A percentile compares a stretch with the other conserved stretches of the same genome.
Evolutionary conservation across 2,329 filamentous ascomycete genomes (phyloP).

Genomic region (Neurospora sp.): DNA sequence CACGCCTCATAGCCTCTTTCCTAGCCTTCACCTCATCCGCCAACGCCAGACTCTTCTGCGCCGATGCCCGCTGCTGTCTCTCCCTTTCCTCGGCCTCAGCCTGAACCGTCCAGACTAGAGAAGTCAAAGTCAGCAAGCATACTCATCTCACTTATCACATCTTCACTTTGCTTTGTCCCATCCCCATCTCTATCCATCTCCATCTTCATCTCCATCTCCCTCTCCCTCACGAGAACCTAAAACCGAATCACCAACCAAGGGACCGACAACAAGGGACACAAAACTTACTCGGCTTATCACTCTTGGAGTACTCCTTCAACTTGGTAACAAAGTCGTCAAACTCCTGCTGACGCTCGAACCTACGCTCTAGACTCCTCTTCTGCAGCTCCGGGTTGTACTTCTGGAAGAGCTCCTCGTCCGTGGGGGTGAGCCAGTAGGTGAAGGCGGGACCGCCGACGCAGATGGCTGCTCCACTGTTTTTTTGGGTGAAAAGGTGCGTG

Average conservation of each 20-base stretch:
- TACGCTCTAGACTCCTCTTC: constrained; percentile 71
- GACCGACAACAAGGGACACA: neutral
- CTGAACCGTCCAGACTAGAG: constrained; percentile 40
- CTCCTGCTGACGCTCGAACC: constrained; percentile 67
- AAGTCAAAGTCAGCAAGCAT: neutral
- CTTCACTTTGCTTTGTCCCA: neutral
- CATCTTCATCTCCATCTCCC: neutral
- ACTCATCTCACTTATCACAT: neutral
- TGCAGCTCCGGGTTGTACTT: constrained; percentile 93
- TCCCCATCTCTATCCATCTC: neutral
- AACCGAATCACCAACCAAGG: neutral
- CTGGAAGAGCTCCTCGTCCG: constrained; percentile 86
- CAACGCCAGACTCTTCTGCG: constrained; percentile 25
- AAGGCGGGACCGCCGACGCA: constrained; percentile 79
- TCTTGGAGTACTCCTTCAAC: constrained; percentile 83
- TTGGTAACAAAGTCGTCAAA: constrained; percentile 80
- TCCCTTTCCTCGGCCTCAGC: constrained; percentile 34
- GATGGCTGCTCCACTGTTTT: constrained; percentile 54
- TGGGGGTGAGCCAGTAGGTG: constrained; percentile 68
- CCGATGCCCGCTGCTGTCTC: constrained; percentile 27
- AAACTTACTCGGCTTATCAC: constrained; percentile 74
- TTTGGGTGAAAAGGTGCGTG: constrained; percentile 4
- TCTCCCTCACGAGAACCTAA: neutral
- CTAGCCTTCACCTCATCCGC: constrained; percentile 32
- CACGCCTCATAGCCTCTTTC: constrained; percentile 39